A percentile compares a stretch with the other conserved stretches of the same genome.
These are phyloP conservation scores for Apocynum venetum DNA, from an alignment of 257 asterid genomes.

Conservation along the genomic window DNA sequence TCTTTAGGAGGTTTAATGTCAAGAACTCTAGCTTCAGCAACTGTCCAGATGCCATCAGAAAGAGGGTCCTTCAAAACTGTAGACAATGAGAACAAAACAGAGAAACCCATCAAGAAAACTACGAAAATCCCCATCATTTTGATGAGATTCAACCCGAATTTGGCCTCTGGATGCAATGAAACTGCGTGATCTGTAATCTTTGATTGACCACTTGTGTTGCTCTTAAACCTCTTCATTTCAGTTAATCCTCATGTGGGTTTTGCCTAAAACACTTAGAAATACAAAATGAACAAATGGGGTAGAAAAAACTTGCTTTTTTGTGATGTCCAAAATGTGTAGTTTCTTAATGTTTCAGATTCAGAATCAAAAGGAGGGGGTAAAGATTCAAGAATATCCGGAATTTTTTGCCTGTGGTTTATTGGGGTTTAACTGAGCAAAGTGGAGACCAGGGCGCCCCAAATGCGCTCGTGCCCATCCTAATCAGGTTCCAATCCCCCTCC, in stretches of 20 bases:
- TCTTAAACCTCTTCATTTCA: slow-evolving; percentile 11
- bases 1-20: slow-evolving; percentile 30
- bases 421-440: not conserved
- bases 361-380: not conserved
- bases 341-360: not conserved
- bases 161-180: slow-evolving; percentile 19
- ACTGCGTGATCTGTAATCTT: not conserved
- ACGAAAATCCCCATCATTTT: slow-evolving; percentile 41
- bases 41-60: slow-evolving; percentile 40
- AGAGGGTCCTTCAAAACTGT: slow-evolving; percentile 44
- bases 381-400: not conserved
- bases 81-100: slow-evolving; percentile 46
- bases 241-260: slow-evolving; percentile 1
- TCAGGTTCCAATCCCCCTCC: too few species aligned
- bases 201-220: not conserved
- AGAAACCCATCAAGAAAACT: slow-evolving; percentile 43
- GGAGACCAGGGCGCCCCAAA: too few species aligned
- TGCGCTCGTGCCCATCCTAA: too few species aligned
- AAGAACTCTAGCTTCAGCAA: slow-evolving; percentile 38
- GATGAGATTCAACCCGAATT: slow-evolving; percentile 33
- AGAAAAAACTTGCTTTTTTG: not conserved
- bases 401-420: not conserved
- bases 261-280: not conserved
- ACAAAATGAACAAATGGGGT: not conserved
- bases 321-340: not conserved